Evolutionary conservation across 805 yeast genomes (phyloP), one percentile per base, ranked within the genome.

Genomic region (Yarrowia porcina): DNA sequence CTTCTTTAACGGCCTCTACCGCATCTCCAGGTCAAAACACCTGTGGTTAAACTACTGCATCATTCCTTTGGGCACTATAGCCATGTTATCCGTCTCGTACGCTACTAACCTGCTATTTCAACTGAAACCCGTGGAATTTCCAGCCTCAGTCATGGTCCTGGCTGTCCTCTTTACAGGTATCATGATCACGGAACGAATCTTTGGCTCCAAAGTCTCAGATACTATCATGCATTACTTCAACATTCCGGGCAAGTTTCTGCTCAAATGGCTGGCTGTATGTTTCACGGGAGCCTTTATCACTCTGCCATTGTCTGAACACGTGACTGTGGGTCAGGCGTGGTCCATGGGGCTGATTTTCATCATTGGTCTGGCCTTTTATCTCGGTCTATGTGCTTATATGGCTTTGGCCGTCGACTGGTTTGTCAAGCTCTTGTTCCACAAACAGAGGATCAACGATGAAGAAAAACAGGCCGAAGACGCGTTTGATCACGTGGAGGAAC

Each of bases 301-400:
- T 4, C 63, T 59, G 7, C 63, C 63, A 1, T 18, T 59, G 17
- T 32, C 54, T 0, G 18, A 59, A 25, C 52, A 45, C 33, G 54
- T 59, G 15, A 44, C 63, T 5, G 63, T 59, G 15, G 63, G 54
- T 10, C 54, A 59, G 54, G 52, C 63, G 12, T 59, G 39, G 41
- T 44, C 63, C 44, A 59, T 59, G 54, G 63, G 54, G 4, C 44
- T 45, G 23, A 45, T 59, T 18, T 59, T 59, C 44, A 45, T 59
- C 33, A 59, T 59, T 10, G 63, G 63, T 17, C 61, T 56, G 30
- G 61, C 11, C 12, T 27, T 39, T n/a, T 59, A 59, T 27, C 15
- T 42, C 4, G 42, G 52, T 2, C 9, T 59, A 27, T 59, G 52
- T 17, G 54, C 63, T 6, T 45, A 35, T 35, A 45, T 59, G 54